Percentiles rank a stretch among this genome's conserved stretches.
These are phyloP conservation scores for Phytophthora kernoviae DNA, from an alignment of 352 stramenopile genomes.

Conservation along the genomic window DNA sequence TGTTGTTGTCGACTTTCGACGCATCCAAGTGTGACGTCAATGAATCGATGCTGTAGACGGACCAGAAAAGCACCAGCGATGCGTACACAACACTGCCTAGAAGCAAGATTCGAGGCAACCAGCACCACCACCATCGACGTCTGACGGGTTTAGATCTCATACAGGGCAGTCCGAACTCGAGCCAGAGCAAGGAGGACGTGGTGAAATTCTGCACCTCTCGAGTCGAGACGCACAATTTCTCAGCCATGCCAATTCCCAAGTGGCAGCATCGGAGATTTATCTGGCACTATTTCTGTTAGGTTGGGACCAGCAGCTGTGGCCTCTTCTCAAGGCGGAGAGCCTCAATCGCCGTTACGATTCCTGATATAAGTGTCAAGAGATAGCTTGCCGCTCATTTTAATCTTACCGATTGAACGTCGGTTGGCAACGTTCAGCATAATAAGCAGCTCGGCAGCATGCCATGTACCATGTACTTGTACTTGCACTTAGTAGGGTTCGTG, in stretches of 20 bases:
- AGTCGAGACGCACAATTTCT: background rate
- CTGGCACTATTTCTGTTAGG: background rate
- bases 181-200: background rate
- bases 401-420: no score
- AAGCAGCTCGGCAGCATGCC: no score
- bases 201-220: no score
- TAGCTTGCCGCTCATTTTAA: no score
- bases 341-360: no score
- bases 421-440: no score
- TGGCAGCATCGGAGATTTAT: background rate
- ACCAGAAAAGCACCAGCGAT: conserved; percentile 20
- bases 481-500: no score
- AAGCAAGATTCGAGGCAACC: conserved; percentile 9
- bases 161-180: background rate
- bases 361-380: no score
- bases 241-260: background rate
- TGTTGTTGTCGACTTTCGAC: conserved; percentile 5
- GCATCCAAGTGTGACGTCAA: conserved; percentile 14
- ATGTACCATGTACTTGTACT: no score
- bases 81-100: conserved; percentile 18
- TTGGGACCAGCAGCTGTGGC: background rate
- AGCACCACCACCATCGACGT: background rate
- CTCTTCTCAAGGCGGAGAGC: no score
- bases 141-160: background rate
- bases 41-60: conserved; percentile 11